These are phyloP conservation scores for Trypanosoma brucei DNA, from an alignment of 208 protist genomes.

Conservation along the genomic window DNA sequence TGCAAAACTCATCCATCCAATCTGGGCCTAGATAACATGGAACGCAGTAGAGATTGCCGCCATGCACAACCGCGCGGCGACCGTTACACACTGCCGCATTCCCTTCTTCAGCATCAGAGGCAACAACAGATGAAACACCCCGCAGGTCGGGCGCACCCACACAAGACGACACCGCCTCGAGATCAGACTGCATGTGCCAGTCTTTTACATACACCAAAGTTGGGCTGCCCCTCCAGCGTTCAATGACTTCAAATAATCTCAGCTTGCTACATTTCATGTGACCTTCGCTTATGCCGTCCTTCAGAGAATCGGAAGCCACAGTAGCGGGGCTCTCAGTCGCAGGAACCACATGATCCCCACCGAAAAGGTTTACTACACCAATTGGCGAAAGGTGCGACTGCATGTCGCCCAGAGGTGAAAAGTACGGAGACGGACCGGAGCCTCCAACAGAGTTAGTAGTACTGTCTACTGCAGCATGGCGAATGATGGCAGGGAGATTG, in stretches of 20 bases:
- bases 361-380: conserved; percentile 25
- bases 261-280: conserved; percentile 4
- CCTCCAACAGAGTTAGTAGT: neutral
- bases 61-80: conserved; percentile 17
- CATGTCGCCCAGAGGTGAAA: conserved; percentile 14
- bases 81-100: neutral
- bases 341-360: conserved; percentile 28
- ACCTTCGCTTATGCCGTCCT: neutral
- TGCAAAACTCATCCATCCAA: conserved; percentile 72
- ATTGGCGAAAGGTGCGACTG: conserved; percentile 22
- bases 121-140: neutral
- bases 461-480: conserved; percentile 21
- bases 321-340: conserved; percentile 4
- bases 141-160: neutral
- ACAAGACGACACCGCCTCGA: conserved; percentile 15
- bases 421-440: neutral
- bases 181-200: conserved; percentile 65
- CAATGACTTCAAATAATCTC: conserved; percentile 15
- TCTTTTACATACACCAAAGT: conserved; percentile 67
- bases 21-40: conserved; percentile 73
- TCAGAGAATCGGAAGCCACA: neutral
- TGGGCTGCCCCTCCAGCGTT: conserved; percentile 11
- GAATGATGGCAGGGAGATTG: conserved; percentile 76
- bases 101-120: neutral
- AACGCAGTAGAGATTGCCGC: conserved; percentile 52